Percentiles rank a stretch among this genome's conserved stretches.
Evolutionary conservation across 2,329 filamentous ascomycete genomes (phyloP).

Genomic region (Fusarium virguliforme): DNA sequence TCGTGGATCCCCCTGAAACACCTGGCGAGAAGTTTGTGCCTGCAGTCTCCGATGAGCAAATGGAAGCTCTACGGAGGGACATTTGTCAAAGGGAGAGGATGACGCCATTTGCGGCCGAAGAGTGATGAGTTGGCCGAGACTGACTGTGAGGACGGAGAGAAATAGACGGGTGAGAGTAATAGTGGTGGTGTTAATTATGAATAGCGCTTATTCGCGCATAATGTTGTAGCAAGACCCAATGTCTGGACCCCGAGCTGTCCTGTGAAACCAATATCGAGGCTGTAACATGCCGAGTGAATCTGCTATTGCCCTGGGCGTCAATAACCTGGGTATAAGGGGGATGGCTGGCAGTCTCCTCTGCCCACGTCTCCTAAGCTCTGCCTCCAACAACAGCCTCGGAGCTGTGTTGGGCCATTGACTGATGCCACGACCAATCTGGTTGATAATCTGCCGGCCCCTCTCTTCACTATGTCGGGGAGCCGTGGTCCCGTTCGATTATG

Average conservation of each 20-base stretch:
- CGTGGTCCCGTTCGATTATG: constrained; percentile 79
- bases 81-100: constrained; percentile 24
- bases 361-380: not conserved
- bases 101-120: not conserved
- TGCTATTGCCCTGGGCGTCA: not conserved
- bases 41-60: not conserved
- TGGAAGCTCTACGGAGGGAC: constrained; percentile 7
- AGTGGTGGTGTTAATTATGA: not conserved
- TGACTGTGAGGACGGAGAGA: not conserved
- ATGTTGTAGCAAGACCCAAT: not conserved
- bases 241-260: not conserved
- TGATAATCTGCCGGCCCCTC: constrained; percentile 11
- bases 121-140: not conserved
- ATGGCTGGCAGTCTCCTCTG: not conserved
- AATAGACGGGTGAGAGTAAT: not conserved
- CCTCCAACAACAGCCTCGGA: not conserved
- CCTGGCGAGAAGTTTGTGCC: no score
- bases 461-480: constrained; percentile 52
- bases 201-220: not conserved
- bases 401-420: not conserved
- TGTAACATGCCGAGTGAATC: not conserved
- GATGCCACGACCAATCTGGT: not conserved
- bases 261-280: not conserved
- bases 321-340: not conserved
- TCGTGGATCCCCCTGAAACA: not conserved